Base-by-base conservation (phyloP, 2,329 filamentous ascomycete genomes). In the Hymenoscyphus linearis region DNA sequence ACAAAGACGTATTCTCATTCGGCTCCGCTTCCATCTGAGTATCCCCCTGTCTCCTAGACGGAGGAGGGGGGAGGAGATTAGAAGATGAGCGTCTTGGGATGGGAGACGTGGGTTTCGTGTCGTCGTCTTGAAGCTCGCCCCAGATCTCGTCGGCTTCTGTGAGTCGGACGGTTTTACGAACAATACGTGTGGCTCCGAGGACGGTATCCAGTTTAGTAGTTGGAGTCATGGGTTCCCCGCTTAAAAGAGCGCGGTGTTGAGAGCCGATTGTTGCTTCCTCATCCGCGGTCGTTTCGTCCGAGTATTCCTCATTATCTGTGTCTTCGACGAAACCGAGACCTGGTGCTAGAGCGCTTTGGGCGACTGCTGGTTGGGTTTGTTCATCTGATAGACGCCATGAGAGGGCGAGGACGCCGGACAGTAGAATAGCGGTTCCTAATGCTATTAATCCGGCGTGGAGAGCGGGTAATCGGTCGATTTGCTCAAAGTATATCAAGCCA, bases 401-500 rank as follows among this genome's bases (percentile, higher is more conserved):
- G 3, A 99, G 80, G 47, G 92, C 92, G 16, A 98, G 80, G 1
- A 99, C 95, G 52, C 95, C 95, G 0, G 86, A 85, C 0, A 99
- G 83, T 18, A 99, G 80, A 58, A 99, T 89, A 35, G 86, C 80
- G 0, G 93, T 98, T 12, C 95, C 95, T 1, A 99, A 75, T 0
- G 92, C 85, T 65, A 98, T 96, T 52, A 96, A 82, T 40, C 86
- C 85, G 16, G 90, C 93, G 70, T 91, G 87, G 2, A 95, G 76
- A 0, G 85, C 81, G 16, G 87, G 86, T 65, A 99, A 85, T 60
- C 90, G 82, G 66, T 91, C 88, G 58, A 88, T 89, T 76, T 99
- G 95, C 69, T 89, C 84, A 77, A 98, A 99, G 76, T 98, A 99
- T 70, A 99, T 96, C 68, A 99, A 82, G 35, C 95, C 95, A 76